phyloP scores from a whole-genome alignment of 139 green algal species.

The Mychonastes homosphaera region DNA sequence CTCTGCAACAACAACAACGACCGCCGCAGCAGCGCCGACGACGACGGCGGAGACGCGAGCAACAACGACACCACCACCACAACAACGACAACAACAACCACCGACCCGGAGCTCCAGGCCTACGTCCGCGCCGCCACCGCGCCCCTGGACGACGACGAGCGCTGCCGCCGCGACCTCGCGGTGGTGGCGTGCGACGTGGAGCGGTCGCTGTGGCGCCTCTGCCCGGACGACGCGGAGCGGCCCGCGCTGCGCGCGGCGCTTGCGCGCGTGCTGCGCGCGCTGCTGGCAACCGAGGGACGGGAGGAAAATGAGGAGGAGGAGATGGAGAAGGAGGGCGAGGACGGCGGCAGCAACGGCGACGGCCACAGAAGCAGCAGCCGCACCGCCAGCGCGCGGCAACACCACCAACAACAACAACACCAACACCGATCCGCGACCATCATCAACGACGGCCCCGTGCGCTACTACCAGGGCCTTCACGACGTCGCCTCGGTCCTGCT shows the following conservation, averaged over 20 bases:
- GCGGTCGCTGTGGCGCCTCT: conserved; percentile 63
- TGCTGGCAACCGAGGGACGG: conserved; percentile 29
- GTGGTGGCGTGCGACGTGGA: conserved; percentile 60
- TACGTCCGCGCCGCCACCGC: neutral
- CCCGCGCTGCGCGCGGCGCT: conserved; percentile 36
- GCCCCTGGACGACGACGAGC: neutral
- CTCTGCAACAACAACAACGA: too few species aligned
- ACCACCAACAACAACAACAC: neutral
- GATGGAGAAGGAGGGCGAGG: neutral
- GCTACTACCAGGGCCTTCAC: conserved; percentile 84
- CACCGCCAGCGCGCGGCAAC: neutral
- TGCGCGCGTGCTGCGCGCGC: conserved; percentile 49
- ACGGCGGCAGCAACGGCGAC: too few species aligned
- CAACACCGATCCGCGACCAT: too few species aligned
- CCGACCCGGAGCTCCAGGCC: too few species aligned
- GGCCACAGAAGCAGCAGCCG: neutral
- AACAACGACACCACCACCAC: too few species aligned
- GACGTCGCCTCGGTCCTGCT: conserved; percentile 81
- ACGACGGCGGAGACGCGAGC: too few species aligned
- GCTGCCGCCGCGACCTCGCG: conserved; percentile 34
- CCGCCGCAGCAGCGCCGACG: too few species aligned
- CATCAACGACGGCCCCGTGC: conserved; percentile 41
- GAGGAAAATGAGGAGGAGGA: neutral
- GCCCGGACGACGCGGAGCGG: conserved; percentile 41
- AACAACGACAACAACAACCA: too few species aligned